Evolutionary conservation across 768 basidiomycete genomes (phyloP), one percentile per base, ranked within the genome.

Genomic region (Coprinellus aureogranulatus): DNA sequence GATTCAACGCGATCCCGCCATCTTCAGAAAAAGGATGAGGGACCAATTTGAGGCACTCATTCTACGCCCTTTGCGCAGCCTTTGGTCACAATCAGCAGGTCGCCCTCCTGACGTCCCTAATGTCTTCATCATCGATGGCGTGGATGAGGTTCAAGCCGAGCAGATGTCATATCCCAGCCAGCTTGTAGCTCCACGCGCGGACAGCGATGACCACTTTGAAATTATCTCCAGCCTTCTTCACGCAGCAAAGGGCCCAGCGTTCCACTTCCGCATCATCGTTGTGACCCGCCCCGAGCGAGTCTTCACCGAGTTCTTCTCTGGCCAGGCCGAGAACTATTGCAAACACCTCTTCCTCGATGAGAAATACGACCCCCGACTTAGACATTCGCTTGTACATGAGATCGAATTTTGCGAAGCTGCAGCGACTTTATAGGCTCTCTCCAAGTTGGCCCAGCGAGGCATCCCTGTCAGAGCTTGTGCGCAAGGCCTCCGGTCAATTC

Each of bases 401-500:
- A 8, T 16, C 53, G n/a, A n/a, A 54, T 5, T 40, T 54, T 20
- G 11, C 16, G 23, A 20, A 20, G 16, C 23, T 41, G 22, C 23
- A 26, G 18, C 37, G 26, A 6, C 34, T 22, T 6, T 41, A 41
- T 12, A 56, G 55, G n/a, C 31, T 64, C 45, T 20, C 16, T 22
- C n/a, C 37, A 11, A 5, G 30, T 26, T 57, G 55, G 55, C 55
- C 55, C 3, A 12, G 47, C n/a, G 34, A 57, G 11, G 47, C 31
- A 4, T 22, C 18, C 39, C 31, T 57, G 2, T 12, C 4, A 3
- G 37, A n/a, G 12, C 41, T 44, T n/a, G 20, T 44, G 10, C 9
- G 9, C 16, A 27, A 50, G 4, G 27, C 55, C 3, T 63, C 62
- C 4, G 63, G 63, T 3, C 63, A 64, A 41, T 61, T 59, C 41